phyloP scores from a whole-genome alignment of 2,329 filamentous ascomycete genomes.

The Colletotrichum sp. region DNA sequence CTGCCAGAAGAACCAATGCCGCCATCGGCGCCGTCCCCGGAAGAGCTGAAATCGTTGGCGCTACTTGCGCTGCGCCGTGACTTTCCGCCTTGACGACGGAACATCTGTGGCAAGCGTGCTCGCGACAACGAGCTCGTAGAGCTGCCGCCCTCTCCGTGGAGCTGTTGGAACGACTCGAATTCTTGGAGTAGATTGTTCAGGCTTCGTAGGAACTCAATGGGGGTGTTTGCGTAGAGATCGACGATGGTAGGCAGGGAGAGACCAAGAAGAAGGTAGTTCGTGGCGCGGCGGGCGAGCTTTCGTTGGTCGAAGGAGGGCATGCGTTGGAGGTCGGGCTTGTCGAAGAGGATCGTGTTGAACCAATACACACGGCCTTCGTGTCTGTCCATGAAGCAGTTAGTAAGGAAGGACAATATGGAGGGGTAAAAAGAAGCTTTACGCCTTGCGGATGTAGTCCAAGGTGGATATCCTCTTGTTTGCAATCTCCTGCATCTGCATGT shows the following conservation, averaged over 20 bases:
- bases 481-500: constrained; percentile 79
- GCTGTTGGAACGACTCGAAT: constrained; percentile 91
- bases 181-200: constrained; percentile 86
- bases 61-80: constrained; percentile 59
- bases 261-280: constrained; percentile 91
- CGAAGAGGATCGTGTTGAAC: constrained; percentile 97
- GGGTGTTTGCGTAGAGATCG: constrained; percentile 81
- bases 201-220: constrained; percentile 85
- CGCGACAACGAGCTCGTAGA: constrained; percentile 74
- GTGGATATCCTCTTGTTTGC: constrained; percentile 94
- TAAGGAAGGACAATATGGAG: background rate
- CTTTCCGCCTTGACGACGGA: constrained; percentile 70
- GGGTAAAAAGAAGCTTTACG: constrained; percentile 60
- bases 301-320: constrained; percentile 86
- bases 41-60: constrained; percentile 41
- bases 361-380: constrained; percentile 96
- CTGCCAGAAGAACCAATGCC: constrained; percentile 32
- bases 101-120: constrained; percentile 84
- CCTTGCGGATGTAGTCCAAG: constrained; percentile 88
- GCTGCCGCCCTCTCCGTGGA: constrained; percentile 79
- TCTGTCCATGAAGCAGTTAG: constrained; percentile 49
- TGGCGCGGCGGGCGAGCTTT: constrained; percentile 87
- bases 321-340: constrained; percentile 77
- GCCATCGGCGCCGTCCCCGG: constrained; percentile 31
- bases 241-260: constrained; percentile 89